Evolutionary conservation across 2,329 filamentous ascomycete genomes (phyloP).

Genomic region (Sclerotinia trifoliorum): DNA sequence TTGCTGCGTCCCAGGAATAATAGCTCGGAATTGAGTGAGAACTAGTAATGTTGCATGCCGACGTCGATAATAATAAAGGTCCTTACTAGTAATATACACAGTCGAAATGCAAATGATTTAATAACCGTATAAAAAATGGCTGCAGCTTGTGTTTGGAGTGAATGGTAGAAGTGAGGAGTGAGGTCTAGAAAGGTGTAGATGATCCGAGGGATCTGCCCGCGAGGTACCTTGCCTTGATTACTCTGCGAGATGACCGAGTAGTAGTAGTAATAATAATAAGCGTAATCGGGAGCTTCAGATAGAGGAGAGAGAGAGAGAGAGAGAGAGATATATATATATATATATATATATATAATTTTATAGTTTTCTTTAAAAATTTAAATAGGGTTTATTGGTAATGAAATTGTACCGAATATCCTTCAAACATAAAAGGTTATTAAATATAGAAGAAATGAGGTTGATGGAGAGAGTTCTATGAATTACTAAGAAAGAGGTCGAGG

Average conservation of each 20-base stretch:
- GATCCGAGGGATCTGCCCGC: constrained; percentile 9
- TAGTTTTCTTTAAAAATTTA: neutral
- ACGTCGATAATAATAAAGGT: neutral
- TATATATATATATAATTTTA: neutral
- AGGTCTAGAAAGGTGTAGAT: neutral
- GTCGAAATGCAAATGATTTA: neutral
- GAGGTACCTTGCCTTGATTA: constrained; percentile 1
- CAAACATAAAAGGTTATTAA: neutral
- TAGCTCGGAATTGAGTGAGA: neutral
- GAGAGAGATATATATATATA: too few relatives aligned
- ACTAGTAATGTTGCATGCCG: neutral
- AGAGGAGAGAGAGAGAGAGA: too few relatives aligned
- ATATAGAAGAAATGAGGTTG: neutral
- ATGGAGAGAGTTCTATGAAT: neutral
- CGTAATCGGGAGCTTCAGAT: constrained; percentile 8
- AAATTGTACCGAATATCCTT: neutral
- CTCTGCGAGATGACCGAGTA: neutral
- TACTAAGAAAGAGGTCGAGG: neutral
- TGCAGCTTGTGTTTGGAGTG: neutral
- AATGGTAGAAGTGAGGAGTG: neutral
- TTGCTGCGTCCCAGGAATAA: neutral
- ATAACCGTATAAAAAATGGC: neutral
- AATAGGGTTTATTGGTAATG: neutral
- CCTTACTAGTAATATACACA: neutral
- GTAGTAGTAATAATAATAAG: neutral